Conservation (phyloP, 441 rosid species). For the Flueggea neowawraea region DNA sequence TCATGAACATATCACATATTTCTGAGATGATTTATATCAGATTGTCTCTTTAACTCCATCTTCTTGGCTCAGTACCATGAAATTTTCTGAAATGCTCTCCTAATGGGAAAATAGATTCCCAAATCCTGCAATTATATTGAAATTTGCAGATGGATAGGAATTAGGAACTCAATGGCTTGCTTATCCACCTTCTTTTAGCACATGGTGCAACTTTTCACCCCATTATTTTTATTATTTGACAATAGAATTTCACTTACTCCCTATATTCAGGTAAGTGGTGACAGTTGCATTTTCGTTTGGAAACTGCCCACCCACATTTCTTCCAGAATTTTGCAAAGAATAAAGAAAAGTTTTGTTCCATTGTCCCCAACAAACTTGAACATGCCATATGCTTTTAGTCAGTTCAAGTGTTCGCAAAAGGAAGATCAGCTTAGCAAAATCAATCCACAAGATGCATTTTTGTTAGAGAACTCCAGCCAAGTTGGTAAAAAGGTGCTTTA, state of each 20-base stretch:
- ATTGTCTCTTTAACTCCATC: too few relatives aligned
- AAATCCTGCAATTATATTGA: too few relatives aligned
- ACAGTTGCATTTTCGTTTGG: slow-evolving; percentile 83
- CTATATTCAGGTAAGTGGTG: slow-evolving; percentile 59
- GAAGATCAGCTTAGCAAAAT: slow-evolving; percentile 29
- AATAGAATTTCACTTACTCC: too few relatives aligned
- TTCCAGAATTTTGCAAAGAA: slow-evolving; percentile 51
- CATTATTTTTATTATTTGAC: not conserved
- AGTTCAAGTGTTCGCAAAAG: slow-evolving; percentile 29
- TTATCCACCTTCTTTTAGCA: not conserved
- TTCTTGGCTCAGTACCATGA: too few relatives aligned
- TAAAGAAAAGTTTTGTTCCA: slow-evolving; percentile 39
- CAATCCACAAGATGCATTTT: slow-evolving; percentile 22
- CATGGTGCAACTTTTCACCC: not conserved
- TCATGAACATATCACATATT: too few relatives aligned
- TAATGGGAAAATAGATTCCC: too few relatives aligned
- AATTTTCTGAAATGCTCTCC: too few relatives aligned
- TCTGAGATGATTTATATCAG: too few relatives aligned
- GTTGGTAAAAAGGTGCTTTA: slow-evolving; percentile 16
- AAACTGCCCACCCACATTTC: slow-evolving; percentile 54
- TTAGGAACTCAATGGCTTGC: not conserved
- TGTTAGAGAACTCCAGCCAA: slow-evolving; percentile 23
- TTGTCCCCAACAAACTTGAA: slow-evolving; percentile 38
- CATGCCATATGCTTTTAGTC: slow-evolving; percentile 36
- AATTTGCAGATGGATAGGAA: not conserved